A percentile compares a stretch with the other conserved stretches of the same genome.
Evolutionary conservation across 148 eudicot genomes (phyloP).

Genomic region (Arctostaphylos glauca): DNA sequence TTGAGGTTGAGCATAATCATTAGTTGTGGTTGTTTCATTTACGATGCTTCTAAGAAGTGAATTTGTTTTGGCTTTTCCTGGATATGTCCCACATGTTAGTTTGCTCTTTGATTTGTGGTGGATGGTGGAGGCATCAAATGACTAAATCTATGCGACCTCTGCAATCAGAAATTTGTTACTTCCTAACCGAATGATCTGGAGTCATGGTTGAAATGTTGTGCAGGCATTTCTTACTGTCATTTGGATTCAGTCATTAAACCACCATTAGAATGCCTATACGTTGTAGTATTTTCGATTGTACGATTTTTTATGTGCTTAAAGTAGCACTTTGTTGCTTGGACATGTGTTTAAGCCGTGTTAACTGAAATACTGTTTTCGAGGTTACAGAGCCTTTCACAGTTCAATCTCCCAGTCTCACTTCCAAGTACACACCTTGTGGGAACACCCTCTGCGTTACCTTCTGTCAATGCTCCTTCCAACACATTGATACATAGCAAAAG

Average conservation of each 20-base stretch:
- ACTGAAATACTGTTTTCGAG: conserved; percentile 15
- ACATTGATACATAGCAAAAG: conserved; percentile 44
- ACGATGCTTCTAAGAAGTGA: background rate
- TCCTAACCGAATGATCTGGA: background rate
- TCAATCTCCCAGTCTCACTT: conserved; percentile 91
- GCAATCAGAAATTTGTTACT: background rate
- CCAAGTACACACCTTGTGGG: conserved; percentile 67
- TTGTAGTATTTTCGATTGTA: background rate
- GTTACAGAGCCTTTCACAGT: conserved; percentile 92
- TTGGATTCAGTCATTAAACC: background rate
- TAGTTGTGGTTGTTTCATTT: background rate
- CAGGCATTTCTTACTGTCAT: background rate
- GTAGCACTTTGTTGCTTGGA: background rate
- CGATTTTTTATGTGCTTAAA: background rate
- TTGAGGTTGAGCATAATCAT: background rate
- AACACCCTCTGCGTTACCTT: conserved; percentile 53
- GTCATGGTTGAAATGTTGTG: conserved; percentile 10
- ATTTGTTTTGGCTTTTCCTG: background rate
- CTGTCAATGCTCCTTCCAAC: conserved; percentile 47
- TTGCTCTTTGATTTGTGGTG: background rate
- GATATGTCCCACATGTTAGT: background rate
- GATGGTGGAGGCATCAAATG: background rate
- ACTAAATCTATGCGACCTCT: background rate
- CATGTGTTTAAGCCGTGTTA: background rate
- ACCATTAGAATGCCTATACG: background rate